Evolutionary conservation across 129 eudicot genomes (phyloP).

Genomic region (Logfia minima): DNA sequence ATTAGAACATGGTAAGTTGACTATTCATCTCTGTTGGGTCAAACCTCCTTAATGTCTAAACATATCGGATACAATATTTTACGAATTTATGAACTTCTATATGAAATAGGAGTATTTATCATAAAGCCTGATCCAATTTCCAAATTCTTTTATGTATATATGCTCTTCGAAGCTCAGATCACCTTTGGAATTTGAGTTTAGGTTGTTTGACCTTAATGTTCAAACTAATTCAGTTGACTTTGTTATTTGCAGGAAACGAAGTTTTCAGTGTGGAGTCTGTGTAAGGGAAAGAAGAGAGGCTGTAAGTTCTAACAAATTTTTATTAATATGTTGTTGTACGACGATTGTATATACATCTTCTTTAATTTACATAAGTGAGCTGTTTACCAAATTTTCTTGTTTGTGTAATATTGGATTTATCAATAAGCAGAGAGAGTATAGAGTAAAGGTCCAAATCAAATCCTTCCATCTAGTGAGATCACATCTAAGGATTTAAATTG

Average conservation of each 20-base stretch:
- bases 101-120: neutral
- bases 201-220: neutral
- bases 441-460: too few relatives aligned
- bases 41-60: neutral
- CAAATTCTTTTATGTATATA: too few relatives aligned
- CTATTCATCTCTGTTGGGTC: neutral
- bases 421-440: neutral
- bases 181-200: neutral
- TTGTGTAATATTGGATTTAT: neutral
- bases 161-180: neutral
- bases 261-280: neutral
- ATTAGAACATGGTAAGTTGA: neutral
- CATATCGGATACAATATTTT: neutral
- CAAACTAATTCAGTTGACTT: neutral
- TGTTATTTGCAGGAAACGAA: neutral
- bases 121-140: neutral
- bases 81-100: neutral
- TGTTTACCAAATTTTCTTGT: neutral
- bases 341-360: neutral
- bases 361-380: neutral
- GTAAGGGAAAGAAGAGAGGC: neutral
- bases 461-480: too few relatives aligned
- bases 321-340: neutral
- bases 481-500: too few relatives aligned
- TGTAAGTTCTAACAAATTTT: neutral